Conservation (phyloP, 306 rosid genomes). For the Pyrus bretschneideri region DNA sequence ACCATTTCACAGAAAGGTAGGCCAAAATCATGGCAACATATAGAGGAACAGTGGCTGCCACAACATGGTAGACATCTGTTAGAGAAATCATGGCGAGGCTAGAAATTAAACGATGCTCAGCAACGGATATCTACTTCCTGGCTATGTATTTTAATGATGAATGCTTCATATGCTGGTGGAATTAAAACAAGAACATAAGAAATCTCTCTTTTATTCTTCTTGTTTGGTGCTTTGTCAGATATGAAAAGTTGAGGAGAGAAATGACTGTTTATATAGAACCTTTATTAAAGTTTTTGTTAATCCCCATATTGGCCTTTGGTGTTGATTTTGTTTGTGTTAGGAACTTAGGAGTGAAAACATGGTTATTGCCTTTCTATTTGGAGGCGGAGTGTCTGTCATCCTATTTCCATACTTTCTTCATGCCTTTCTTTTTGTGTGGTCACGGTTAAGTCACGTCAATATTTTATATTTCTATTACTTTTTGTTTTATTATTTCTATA, state of each 20-base stretch:
- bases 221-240: conserved; percentile 42
- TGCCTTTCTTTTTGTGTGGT: too few species aligned
- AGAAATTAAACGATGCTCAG: too few species aligned
- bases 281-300: conserved; percentile 46
- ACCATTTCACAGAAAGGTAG: conserved; percentile 79
- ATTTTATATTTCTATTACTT: too few species aligned
- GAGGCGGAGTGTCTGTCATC: too few species aligned
- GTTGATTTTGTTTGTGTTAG: background rate
- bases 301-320: conserved; percentile 30
- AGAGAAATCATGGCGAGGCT: conserved; percentile 57
- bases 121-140: background rate
- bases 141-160: conserved; percentile 22
- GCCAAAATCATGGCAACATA: conserved; percentile 84
- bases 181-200: background rate
- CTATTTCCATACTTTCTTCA: too few species aligned
- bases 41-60: conserved; percentile 77
- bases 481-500: too few species aligned
- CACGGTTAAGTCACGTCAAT: too few species aligned
- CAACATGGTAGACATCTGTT: conserved; percentile 65
- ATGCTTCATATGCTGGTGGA: conserved; percentile 32
- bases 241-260: conserved; percentile 37
- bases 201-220: conserved; percentile 3
- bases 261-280: conserved; percentile 50
- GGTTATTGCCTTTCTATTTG: background rate
- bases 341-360: background rate